phyloP scores from a whole-genome alignment of 257 asterid species.

The Solanum ossicruentum region DNA sequence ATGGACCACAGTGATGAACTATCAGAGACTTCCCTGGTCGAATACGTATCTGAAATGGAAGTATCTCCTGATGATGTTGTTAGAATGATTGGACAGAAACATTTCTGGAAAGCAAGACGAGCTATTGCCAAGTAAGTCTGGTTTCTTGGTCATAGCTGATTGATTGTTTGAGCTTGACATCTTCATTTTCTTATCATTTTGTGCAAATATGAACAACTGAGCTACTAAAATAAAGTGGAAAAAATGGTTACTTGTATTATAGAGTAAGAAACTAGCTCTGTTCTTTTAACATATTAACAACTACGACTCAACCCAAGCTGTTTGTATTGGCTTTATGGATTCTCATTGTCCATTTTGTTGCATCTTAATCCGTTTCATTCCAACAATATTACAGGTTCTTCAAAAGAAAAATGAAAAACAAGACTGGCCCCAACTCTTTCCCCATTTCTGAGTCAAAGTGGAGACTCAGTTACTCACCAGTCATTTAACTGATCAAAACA shows the following conservation, averaged over 20 bases:
- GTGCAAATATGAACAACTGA: background rate
- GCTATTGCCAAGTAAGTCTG: constrained; percentile 68
- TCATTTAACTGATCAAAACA: background rate
- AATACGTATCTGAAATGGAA: constrained; percentile 31
- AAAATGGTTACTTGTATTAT: background rate
- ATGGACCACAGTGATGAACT: constrained; percentile 36
- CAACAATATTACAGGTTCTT: background rate
- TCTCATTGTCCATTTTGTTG: background rate
- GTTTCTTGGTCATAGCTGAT: background rate
- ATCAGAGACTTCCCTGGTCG: constrained; percentile 70
- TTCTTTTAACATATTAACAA: background rate
- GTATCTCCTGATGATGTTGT: constrained; percentile 77
- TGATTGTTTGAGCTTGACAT: background rate
- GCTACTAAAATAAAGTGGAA: background rate
- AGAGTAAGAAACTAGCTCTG: background rate
- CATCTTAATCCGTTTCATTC: background rate
- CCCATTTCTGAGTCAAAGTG: background rate
- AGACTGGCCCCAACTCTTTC: background rate
- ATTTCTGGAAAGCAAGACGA: constrained; percentile 83
- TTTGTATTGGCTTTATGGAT: background rate
- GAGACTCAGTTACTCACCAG: background rate
- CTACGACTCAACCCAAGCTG: background rate
- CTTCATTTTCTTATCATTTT: background rate
- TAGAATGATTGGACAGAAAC: constrained; percentile 65
- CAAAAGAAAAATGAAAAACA: background rate